Percentiles rank a stretch among this genome's conserved stretches.
These are phyloP conservation scores for Cyclanthera cordifolia DNA, from an alignment of 306 rosid genomes.

Conservation along the genomic window DNA sequence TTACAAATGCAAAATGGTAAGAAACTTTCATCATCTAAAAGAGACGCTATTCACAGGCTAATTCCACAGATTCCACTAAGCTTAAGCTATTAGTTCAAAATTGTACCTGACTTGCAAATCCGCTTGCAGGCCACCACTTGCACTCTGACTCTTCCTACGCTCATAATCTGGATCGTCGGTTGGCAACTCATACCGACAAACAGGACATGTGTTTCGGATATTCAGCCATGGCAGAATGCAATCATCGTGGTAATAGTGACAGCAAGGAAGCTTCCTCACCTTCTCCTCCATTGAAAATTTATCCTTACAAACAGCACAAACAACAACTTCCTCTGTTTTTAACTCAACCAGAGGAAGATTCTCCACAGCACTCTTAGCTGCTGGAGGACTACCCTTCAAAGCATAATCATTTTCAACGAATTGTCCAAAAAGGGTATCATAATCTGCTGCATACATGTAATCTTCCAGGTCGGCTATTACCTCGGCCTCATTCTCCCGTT, in stretches of 20 bases:
- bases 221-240: constrained; percentile 84
- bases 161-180: constrained; percentile 76
- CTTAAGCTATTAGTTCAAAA: constrained; percentile 31
- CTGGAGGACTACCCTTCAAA: no score
- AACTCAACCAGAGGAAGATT: no score
- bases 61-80: constrained; percentile 16
- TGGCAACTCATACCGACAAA: constrained; percentile 79
- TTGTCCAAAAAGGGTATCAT: no score
- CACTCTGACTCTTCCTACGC: constrained; percentile 43
- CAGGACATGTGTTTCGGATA: constrained; percentile 80
- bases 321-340: constrained; percentile 27
- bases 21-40: constrained; percentile 15
- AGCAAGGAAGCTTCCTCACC: constrained; percentile 72
- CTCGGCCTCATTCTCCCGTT: constrained; percentile 21
- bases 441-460: no score
- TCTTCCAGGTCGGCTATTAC: background rate
- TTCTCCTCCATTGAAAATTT: constrained; percentile 48
- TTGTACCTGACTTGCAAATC: constrained; percentile 32
- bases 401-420: no score
- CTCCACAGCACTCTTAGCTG: no score
- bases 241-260: constrained; percentile 72
- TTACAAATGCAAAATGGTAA: constrained; percentile 2
- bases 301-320: constrained; percentile 75
- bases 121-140: constrained; percentile 20
- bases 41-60: constrained; percentile 24